Base-by-base conservation (phyloP, 805 yeast genomes). In the Ogataea degrootiae region DNA sequence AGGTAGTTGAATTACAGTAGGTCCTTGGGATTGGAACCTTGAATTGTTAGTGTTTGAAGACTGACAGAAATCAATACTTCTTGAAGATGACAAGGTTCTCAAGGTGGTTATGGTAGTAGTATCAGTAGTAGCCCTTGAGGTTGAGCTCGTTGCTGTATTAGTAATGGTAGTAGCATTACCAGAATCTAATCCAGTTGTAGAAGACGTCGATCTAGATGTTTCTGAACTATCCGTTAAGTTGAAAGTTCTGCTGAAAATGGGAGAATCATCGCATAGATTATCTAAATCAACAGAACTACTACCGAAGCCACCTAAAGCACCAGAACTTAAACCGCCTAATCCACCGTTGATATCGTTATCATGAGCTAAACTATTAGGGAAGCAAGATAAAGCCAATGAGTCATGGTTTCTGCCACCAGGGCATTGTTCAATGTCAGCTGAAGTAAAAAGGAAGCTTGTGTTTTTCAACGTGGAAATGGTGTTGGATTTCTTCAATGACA, bases 281-380 rank as follows among this genome's bases (percentile, higher is more conserved):
- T 63, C 67, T 33, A 63, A 50, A 45, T 55, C 60, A 19, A 62
- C 43, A 11, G 46, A 39, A 12, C 42, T 43, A 23, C 51, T 53
- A 15, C 62, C 63, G 38, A 57, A 50, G 2, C 65, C 65, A 15
- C 65, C 65, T 19, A 62, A 52, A 35, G 59, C 54, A 6, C 63
- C 64, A 9, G 46, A 39, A 19, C 16, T 29, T 3, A 31, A 17
- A 5, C 21, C 37, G 38, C 21, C 34, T 26, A 17, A 37, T n/a
- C 29, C 41, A 21, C 23, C 31, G 23, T 43, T 41, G 14, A 12
- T 39, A 22, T 34, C 34, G 14, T 29, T 36, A 8, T 37, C 34
- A 39, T 43, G 15, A 38, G 34, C 22, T 14, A n/a, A 33, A 39
- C 23, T 23, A 14, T 8, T 16, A 31, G 31, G 31, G 7, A n/a